These are phyloP conservation scores for Alternaria sp. DNA, from an alignment of 2,329 filamentous ascomycete species.

Conservation along the genomic window DNA sequence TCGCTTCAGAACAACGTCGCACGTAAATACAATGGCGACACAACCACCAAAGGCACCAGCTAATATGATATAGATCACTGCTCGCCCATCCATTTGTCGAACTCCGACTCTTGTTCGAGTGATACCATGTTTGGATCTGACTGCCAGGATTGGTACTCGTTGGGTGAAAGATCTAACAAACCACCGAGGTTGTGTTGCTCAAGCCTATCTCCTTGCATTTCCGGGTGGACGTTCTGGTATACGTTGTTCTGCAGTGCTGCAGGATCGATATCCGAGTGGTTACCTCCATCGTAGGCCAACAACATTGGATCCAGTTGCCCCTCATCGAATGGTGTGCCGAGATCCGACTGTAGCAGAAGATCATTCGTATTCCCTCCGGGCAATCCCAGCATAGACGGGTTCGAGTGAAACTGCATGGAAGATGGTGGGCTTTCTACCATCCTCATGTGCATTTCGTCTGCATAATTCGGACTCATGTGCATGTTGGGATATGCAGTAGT, in stretches of 20 bases:
- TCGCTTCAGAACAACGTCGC: conserved; percentile 9
- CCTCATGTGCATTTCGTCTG: conserved; percentile 54
- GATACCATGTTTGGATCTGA: conserved; percentile 45
- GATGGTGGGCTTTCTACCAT: conserved; percentile 46
- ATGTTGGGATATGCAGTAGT: conserved; percentile 56
- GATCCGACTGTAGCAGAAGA: conserved; percentile 42
- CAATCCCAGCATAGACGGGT: conserved; percentile 47
- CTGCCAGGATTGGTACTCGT: conserved; percentile 48
- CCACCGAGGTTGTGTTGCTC: conserved; percentile 41
- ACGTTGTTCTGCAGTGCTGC: conserved; percentile 33
- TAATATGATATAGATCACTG: conserved; percentile 20
- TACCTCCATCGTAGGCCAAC: conserved; percentile 44
- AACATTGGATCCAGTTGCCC: conserved; percentile 55
- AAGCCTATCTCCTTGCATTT: conserved; percentile 41
- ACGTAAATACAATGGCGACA: conserved; percentile 5
- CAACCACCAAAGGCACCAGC: conserved; percentile 5
- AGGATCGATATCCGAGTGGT: conserved; percentile 32
- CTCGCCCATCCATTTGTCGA: conserved; percentile 58
- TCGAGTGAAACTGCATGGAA: conserved; percentile 43
- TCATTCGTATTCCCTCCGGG: conserved; percentile 53
- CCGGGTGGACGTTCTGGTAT: conserved; percentile 45
- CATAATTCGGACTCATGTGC: conserved; percentile 32
- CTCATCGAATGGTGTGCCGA: conserved; percentile 46
- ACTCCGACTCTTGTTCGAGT: conserved; percentile 55
- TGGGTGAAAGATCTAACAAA: conserved; percentile 36